These are phyloP conservation scores for Pyrenochaeta sp. DNA, from an alignment of 2,329 filamentous ascomycete species.

Conservation along the genomic window DNA sequence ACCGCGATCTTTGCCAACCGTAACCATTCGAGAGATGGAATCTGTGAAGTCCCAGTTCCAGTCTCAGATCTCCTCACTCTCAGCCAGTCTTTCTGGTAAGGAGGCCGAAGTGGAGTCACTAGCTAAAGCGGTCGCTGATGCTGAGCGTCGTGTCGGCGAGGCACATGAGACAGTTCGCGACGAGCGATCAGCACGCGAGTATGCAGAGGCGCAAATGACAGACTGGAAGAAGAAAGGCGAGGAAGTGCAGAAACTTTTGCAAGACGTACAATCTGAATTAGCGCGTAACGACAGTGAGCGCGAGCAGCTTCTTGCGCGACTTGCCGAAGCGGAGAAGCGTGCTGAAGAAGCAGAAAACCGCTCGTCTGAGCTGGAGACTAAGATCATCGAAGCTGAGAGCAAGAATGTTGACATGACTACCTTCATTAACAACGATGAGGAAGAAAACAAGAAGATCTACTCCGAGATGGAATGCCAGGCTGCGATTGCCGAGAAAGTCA, in stretches of 20 bases:
- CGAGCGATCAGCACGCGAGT: slow-evolving; percentile 73
- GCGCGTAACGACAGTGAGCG: slow-evolving; percentile 79
- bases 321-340: slow-evolving; percentile 77
- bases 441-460: slow-evolving; percentile 46
- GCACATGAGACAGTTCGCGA: slow-evolving; percentile 84
- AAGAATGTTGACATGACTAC: slow-evolving; percentile 78
- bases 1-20: slow-evolving; percentile 86
- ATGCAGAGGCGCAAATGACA: slow-evolving; percentile 76
- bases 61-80: slow-evolving; percentile 93
- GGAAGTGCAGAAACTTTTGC: slow-evolving; percentile 84
- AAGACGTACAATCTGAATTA: slow-evolving; percentile 83
- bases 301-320: slow-evolving; percentile 77
- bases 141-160: slow-evolving; percentile 89
- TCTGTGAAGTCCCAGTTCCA: slow-evolving; percentile 89
- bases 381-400: slow-evolving; percentile 62
- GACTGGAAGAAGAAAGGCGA: slow-evolving; percentile 85
- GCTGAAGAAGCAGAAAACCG: slow-evolving; percentile 78
- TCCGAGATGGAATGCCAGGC: slow-evolving; percentile 57
- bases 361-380: slow-evolving; percentile 71
- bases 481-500: slow-evolving; percentile 91
- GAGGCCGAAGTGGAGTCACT: slow-evolving; percentile 90
- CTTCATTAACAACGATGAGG: slow-evolving; percentile 49
- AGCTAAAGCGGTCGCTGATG: slow-evolving; percentile 86
- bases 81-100: slow-evolving; percentile 88
- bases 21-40: slow-evolving; percentile 92